A percentile compares a stretch with the other conserved stretches of the same genome.
Conservation (phyloP, 495 filamentous ascomycete species). For the Aspergillus saccharolyticus region DNA sequence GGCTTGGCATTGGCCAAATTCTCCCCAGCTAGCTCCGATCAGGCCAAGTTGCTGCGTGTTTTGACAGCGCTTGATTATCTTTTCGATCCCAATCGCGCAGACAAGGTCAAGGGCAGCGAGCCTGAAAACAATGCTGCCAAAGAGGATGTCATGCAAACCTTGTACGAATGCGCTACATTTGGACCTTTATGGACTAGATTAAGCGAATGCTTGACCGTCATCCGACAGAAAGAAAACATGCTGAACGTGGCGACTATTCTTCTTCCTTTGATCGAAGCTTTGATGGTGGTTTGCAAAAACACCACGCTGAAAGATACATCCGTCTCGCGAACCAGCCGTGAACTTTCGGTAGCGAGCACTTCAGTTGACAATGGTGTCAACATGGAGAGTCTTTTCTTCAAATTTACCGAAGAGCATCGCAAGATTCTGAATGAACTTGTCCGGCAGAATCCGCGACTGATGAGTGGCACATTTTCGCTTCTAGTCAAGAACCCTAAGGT, state of each 20-base stretch:
- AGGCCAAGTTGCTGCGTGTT: conserved; percentile 90
- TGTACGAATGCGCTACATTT: conserved; percentile 90
- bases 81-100: conserved; percentile 67
- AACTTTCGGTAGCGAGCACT: conserved; percentile 70
- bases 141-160: conserved; percentile 74
- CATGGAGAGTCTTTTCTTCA: conserved; percentile 93
- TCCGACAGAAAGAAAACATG: conserved; percentile 88
- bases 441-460: conserved; percentile 90
- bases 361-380: conserved; percentile 61
- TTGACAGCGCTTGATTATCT: conserved; percentile 93
- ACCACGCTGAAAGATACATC: conserved; percentile 71
- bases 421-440: conserved; percentile 98
- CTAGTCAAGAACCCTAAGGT: conserved; percentile 99
- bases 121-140: conserved; percentile 47
- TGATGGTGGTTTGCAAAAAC: conserved; percentile 99
- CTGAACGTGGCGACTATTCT: conserved; percentile 95
- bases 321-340: conserved; percentile 54
- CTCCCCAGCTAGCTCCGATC: conserved; percentile 89
- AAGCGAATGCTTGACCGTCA: conserved; percentile 84
- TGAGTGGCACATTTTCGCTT: conserved; percentile 95
- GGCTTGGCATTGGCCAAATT: conserved; percentile 92
- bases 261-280: conserved; percentile 83
- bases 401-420: conserved; percentile 95
- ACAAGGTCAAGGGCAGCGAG: conserved; percentile 51
- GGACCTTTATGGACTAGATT: conserved; percentile 86